These are phyloP conservation scores for Fomitopsis betulina DNA, from an alignment of 1,284 basidiomycete species.

Conservation along the genomic window DNA sequence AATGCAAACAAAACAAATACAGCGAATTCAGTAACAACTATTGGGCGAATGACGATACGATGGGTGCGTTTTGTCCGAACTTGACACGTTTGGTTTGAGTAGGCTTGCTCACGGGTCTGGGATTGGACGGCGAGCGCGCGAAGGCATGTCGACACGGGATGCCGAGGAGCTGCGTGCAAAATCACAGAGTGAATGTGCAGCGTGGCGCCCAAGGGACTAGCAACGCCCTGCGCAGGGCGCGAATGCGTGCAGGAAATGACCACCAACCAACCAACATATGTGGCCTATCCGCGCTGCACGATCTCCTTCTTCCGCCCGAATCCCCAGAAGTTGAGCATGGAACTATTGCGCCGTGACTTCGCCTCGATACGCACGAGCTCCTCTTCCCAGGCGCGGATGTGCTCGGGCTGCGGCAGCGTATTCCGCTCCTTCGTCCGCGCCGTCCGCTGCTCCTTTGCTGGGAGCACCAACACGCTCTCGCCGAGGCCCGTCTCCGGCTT, in stretches of 20 bases:
- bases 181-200: background rate
- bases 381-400: conserved; percentile 70
- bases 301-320: conserved; percentile 34
- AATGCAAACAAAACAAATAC: background rate
- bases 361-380: conserved; percentile 69
- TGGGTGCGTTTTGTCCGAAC: background rate
- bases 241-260: background rate
- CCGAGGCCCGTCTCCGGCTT: conserved; percentile 13
- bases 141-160: background rate
- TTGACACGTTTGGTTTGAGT: background rate
- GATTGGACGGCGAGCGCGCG: background rate
- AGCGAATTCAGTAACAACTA: background rate
- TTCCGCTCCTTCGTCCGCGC: conserved; percentile 9
- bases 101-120: background rate
- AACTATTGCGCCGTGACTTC: conserved; percentile 54
- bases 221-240: background rate
- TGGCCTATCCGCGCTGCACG: conserved; percentile 2
- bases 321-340: conserved; percentile 45
- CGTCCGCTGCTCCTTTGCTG: conserved; percentile 13
- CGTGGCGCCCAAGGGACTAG: background rate
- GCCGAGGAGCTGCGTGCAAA: background rate
- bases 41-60: background rate
- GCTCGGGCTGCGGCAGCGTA: conserved; percentile 16
- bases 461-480: conserved; percentile 14
- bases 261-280: background rate